These are phyloP conservation scores for Hypomyces perniciosus DNA, from an alignment of 2,329 filamentous ascomycete species.

Conservation along the genomic window DNA sequence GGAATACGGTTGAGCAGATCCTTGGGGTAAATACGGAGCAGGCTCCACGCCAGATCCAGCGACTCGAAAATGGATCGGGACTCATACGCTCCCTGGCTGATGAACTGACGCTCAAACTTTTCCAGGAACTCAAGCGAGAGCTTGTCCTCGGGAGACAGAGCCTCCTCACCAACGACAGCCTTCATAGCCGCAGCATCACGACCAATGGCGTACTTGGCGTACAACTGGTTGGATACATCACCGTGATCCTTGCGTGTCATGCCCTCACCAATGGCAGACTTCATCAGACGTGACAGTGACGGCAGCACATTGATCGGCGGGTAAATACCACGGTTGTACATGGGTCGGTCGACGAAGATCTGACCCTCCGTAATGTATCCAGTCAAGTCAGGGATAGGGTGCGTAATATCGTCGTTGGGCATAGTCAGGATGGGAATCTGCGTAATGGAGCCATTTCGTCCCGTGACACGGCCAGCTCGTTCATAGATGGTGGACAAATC, in stretches of 20 bases:
- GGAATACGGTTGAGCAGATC: constrained; percentile 94
- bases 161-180: constrained; percentile 97
- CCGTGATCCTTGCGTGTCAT: constrained; percentile 96
- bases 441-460: constrained; percentile 96
- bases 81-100: constrained; percentile 88
- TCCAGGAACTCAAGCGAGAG: constrained; percentile 96
- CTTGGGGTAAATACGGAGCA: constrained; percentile 96
- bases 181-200: constrained; percentile 99
- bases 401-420: constrained; percentile 99
- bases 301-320: constrained; percentile 98
- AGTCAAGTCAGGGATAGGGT: constrained; percentile 97
- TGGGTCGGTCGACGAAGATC: constrained; percentile 91
- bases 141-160: constrained; percentile 92
- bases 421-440: constrained; percentile 99
- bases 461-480: constrained; percentile 93
- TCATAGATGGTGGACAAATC: constrained; percentile 99
- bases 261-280: constrained; percentile 96
- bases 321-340: constrained; percentile 96
- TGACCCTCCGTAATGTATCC: constrained; percentile 99
- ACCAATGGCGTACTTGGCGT: constrained; percentile 98
- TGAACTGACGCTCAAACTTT: constrained; percentile 96
- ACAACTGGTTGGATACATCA: constrained; percentile 98
- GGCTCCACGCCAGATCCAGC: constrained; percentile 90
- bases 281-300: constrained; percentile 98
- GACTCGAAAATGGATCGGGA: constrained; percentile 87